A percentile compares a stretch with the other conserved stretches of the same genome.
phyloP scores from a whole-genome alignment of 257 asterid genomes.

The Solanum appendiculatum region DNA sequence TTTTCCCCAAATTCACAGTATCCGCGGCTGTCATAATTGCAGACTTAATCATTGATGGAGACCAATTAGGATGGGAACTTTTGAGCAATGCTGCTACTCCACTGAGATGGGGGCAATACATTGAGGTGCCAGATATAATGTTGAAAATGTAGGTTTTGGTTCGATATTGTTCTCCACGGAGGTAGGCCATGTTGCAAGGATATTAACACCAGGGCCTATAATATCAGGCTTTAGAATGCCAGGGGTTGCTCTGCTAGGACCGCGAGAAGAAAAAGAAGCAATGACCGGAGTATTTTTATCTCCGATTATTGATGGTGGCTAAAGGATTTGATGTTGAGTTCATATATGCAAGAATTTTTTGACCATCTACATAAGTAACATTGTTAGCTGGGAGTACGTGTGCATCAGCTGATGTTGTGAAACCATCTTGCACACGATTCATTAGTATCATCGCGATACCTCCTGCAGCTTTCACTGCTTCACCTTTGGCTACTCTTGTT shows the following conservation, averaged over 20 bases:
- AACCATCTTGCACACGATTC: neutral
- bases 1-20: neutral
- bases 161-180: constrained; percentile 4
- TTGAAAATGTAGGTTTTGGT: constrained; percentile 1
- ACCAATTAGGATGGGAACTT: constrained; percentile 22
- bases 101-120: neutral
- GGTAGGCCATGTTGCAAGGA: neutral
- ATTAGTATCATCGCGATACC: constrained; percentile 31
- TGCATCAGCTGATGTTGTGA: neutral
- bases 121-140: constrained; percentile 13
- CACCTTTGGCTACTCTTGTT: constrained; percentile 1
- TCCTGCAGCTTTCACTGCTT: constrained; percentile 14
- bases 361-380: neutral
- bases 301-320: neutral
- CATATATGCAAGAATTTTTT: constrained; percentile 14
- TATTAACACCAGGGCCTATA: neutral
- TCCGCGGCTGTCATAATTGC: constrained; percentile 24
- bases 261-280: constrained; percentile 21
- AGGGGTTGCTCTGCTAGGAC: constrained; percentile 4
- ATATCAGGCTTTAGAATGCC: neutral
- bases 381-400: neutral
- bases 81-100: constrained; percentile 6
- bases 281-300: constrained; percentile 6
- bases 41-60: constrained; percentile 13
- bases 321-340: constrained; percentile 2